Evolutionary conservation across 2,329 filamentous ascomycete genomes (phyloP).

Genomic region (Escovopsis weberi): DNA sequence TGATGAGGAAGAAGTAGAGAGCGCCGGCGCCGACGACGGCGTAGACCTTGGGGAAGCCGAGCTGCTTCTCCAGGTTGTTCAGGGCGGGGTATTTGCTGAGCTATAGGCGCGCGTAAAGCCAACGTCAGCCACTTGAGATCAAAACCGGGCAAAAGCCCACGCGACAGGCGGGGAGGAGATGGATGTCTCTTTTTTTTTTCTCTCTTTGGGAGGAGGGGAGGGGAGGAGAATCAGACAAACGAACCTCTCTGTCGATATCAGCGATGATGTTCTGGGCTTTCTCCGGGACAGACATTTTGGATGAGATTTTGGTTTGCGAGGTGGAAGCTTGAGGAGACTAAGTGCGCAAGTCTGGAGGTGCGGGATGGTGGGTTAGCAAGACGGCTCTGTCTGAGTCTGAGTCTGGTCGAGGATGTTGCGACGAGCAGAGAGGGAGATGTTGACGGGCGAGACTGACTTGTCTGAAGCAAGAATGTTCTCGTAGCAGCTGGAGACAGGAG

Average conservation of each 20-base stretch:
- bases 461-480: no score
- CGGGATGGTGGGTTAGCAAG: constrained; percentile 2
- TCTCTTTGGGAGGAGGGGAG: neutral
- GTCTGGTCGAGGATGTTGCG: no score
- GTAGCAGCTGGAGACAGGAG: no score
- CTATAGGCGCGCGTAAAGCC: constrained; percentile 28
- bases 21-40: constrained; percentile 60
- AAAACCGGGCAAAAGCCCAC: neutral
- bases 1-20: constrained; percentile 80
- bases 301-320: neutral
- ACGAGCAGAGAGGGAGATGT: neutral
- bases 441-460: neutral
- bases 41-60: constrained; percentile 73
- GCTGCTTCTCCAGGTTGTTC: constrained; percentile 76
- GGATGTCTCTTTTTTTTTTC: no score
- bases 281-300: constrained; percentile 51
- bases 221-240: constrained; percentile 18
- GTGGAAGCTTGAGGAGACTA: no score
- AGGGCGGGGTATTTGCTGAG: constrained; percentile 74
- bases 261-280: constrained; percentile 62
- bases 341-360: neutral
- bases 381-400: neutral
- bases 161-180: neutral
- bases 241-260: constrained; percentile 71
- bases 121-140: constrained; percentile 9